Conservation (phyloP, 192 early-diverging fungal species). For the Lobosporangium transversale region DNA sequence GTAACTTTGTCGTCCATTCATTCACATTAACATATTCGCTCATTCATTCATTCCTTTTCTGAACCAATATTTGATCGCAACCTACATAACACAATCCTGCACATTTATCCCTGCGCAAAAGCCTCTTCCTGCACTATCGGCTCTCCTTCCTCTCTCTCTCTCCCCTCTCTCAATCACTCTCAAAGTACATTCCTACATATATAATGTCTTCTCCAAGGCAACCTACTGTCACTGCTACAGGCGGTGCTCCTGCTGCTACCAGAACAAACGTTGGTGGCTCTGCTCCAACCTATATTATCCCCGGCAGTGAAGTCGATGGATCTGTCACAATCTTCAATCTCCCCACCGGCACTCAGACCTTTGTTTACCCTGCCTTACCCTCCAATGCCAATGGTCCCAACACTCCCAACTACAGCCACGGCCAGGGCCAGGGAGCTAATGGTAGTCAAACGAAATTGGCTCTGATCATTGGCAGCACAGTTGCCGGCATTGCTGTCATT, state of each 20-base stretch:
- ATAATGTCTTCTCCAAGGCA: no score
- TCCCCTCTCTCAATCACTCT: no score
- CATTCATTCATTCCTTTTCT: no score
- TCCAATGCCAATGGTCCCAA: conserved; percentile 28
- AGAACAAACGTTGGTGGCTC: neutral
- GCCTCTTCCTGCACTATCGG: no score
- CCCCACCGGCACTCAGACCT: conserved; percentile 17
- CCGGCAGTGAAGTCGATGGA: neutral
- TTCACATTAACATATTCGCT: no score
- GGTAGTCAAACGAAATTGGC: conserved; percentile 11
- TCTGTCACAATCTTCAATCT: conserved; percentile 18
- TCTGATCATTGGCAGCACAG: conserved; percentile 33
- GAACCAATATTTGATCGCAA: no score
- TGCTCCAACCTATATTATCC: neutral
- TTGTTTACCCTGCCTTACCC: conserved; percentile 8
- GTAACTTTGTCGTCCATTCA: no score
- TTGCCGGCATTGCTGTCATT: conserved; percentile 31
- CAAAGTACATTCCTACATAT: no score
- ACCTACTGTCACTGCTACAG: neutral
- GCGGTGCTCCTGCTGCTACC: neutral
- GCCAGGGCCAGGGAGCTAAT: neutral
- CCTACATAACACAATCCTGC: no score
- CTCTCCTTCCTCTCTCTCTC: no score
- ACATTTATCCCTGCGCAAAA: no score
- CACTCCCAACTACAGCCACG: conserved; percentile 17